phyloP scores from a whole-genome alignment of 768 basidiomycete species.

The Russula abietina region DNA sequence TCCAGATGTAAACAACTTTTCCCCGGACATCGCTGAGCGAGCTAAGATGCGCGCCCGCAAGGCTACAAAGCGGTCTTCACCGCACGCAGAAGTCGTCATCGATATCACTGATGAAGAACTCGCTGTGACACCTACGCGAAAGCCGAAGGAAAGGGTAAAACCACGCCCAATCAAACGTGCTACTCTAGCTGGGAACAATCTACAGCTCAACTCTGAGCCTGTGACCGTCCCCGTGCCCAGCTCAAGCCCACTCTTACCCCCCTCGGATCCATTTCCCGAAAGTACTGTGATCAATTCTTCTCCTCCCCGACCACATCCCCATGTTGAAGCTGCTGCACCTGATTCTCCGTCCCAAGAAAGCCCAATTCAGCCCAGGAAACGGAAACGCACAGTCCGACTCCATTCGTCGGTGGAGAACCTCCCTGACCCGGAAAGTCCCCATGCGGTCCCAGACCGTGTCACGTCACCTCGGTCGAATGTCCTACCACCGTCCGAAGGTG shows the following conservation, averaged over 20 bases:
- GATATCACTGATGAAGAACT: slow-evolving; percentile 32
- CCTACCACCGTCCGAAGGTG: neutral
- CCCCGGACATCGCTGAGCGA: slow-evolving; percentile 32
- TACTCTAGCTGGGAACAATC: slow-evolving; percentile 15
- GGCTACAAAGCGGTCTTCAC: slow-evolving; percentile 18
- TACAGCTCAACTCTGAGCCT: slow-evolving; percentile 19
- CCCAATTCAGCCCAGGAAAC: slow-evolving; percentile 23
- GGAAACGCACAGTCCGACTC: slow-evolving; percentile 7
- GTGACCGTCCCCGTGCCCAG: slow-evolving; percentile 26
- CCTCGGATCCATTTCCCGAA: slow-evolving; percentile 27
- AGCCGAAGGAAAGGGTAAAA: slow-evolving; percentile 14
- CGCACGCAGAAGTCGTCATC: slow-evolving; percentile 26
- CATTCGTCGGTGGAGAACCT: neutral
- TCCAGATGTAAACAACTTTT: slow-evolving; percentile 14
- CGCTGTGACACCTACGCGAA: slow-evolving; percentile 19
- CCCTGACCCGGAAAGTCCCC: neutral
- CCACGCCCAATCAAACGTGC: slow-evolving; percentile 19
- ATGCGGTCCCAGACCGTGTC: neutral
- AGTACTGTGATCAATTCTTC: slow-evolving; percentile 17
- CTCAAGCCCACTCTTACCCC: slow-evolving; percentile 29
- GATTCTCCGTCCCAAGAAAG: slow-evolving; percentile 9
- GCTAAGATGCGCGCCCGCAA: slow-evolving; percentile 32
- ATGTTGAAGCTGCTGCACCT: slow-evolving; percentile 2
- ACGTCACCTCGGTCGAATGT: slow-evolving; percentile 10
- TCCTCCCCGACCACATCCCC: slow-evolving; percentile 10